Conservation (phyloP, 306 rosid species). For the Nissolia schottii region DNA sequence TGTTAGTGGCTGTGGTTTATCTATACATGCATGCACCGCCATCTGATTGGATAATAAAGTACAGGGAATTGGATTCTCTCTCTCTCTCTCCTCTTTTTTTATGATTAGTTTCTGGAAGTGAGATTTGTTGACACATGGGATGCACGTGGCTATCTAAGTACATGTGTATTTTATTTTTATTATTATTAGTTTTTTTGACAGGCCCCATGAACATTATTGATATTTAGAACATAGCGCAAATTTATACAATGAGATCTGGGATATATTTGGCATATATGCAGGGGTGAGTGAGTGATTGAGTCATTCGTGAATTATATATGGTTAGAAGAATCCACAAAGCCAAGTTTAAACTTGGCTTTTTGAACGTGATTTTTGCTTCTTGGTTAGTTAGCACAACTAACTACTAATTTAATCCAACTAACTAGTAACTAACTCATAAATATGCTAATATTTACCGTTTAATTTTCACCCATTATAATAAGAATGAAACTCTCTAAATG, state of each 20-base stretch:
- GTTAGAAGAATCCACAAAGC: background rate
- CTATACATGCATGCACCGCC: too few species aligned
- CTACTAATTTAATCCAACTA: too few species aligned
- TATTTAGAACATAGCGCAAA: background rate
- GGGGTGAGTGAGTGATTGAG: background rate
- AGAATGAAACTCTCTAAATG: too few species aligned
- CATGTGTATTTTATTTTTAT: background rate
- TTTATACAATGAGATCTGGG: background rate
- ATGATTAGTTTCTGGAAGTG: background rate
- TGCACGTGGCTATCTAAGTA: background rate
- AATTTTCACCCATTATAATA: too few species aligned
- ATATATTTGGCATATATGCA: conserved; percentile 5
- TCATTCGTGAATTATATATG: background rate
- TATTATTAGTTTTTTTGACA: background rate
- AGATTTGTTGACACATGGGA: conserved; percentile 4
- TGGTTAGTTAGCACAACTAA: too few species aligned
- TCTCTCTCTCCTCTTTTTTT: too few species aligned
- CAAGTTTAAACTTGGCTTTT: too few species aligned
- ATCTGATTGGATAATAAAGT: conserved; percentile 21
- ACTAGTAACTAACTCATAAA: too few species aligned
- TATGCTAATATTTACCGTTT: too few species aligned
- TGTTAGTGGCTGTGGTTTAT: conserved; percentile 14
- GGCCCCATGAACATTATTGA: background rate
- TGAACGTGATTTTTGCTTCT: too few species aligned
- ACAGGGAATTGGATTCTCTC: background rate